Percentiles rank a stretch among this genome's conserved stretches.
Conservation (phyloP, 2,329 filamentous ascomycete species). For the Aspergillus unguis region DNA sequence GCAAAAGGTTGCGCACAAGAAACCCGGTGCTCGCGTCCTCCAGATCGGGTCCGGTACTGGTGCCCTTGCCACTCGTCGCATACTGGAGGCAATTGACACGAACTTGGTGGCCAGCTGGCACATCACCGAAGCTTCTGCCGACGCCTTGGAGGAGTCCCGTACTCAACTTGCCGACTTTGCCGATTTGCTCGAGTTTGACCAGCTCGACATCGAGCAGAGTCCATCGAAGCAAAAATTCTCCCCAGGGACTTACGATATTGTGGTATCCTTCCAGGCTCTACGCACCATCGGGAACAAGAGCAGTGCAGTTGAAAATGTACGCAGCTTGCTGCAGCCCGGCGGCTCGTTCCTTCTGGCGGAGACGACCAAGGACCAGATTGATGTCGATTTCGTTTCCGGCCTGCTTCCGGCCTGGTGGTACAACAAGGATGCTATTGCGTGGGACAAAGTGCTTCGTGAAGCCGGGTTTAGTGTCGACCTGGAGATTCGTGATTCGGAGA, state of each 20-base stretch:
- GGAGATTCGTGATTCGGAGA: background rate
- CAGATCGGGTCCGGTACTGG: conserved; percentile 37
- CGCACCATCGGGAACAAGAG: background rate
- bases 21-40: conserved; percentile 21
- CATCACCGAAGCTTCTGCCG: conserved; percentile 46
- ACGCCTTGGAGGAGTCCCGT: conserved; percentile 40
- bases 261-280: conserved; percentile 34
- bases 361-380: background rate
- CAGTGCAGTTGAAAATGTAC: background rate
- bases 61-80: background rate
- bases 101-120: background rate
- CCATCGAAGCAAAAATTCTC: conserved; percentile 34
- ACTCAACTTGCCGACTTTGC: conserved; percentile 23
- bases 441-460: background rate
- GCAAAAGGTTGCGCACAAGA: background rate
- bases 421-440: too few relatives aligned
- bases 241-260: conserved; percentile 31
- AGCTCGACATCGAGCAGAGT: conserved; percentile 32
- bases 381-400: background rate
- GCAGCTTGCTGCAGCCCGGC: background rate
- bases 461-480: background rate
- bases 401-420: background rate
- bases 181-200: conserved; percentile 28
- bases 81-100: background rate
- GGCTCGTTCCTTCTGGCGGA: background rate